Evolutionary conservation across 2,329 filamentous ascomycete genomes (phyloP), one percentile per base, ranked within the genome.

Genomic region (Pseudogymnoascus sp.): DNA sequence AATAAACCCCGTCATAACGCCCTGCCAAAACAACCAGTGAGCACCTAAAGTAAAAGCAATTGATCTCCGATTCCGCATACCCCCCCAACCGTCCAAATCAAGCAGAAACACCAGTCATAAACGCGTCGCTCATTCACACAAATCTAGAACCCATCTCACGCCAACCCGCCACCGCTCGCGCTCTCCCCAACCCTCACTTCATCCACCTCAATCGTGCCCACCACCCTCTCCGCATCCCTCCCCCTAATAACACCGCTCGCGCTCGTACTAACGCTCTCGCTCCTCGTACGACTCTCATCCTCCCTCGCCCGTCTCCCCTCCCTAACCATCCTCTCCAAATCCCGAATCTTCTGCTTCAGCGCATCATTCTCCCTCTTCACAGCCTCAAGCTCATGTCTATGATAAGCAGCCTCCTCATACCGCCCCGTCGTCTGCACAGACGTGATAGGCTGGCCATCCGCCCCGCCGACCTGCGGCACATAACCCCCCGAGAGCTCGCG

Each of bases 331-430:
- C 78, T 76, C 74, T 88, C 86, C 9, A 88, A 73, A 45, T 88
- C 85, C 52, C 83, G 78, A 63, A 88, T 81, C 12, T 82, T 79
- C 61, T 79, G 77, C 75, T 85, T 86, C 52, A 88, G 73, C 0
- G 73, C 71, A 60, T 88, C 85, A 64, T 88, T 88, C 73, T 88
- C 86, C 55, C 79, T 77, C 74, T 86, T 87, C 39, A 83, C 82
- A 4, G 68, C 74, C 25, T 88, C 85, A 0, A 88, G 75, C 69
- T 88, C 85, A 37, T 79, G 76, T 4, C 84, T 77, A 67, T 83
- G 84, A 63, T 79, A 80, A 0, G 80, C 81, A 0, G 82, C 82
- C 72, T 88, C 85, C 66, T 87, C 85, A 69, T 85, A 86, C 10
- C 85, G 79, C 9, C 78, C 72, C 0, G 84, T 87, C 2, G 79